phyloP scores from a whole-genome alignment of 345 rosid species.

The Erodium maritimum region DNA sequence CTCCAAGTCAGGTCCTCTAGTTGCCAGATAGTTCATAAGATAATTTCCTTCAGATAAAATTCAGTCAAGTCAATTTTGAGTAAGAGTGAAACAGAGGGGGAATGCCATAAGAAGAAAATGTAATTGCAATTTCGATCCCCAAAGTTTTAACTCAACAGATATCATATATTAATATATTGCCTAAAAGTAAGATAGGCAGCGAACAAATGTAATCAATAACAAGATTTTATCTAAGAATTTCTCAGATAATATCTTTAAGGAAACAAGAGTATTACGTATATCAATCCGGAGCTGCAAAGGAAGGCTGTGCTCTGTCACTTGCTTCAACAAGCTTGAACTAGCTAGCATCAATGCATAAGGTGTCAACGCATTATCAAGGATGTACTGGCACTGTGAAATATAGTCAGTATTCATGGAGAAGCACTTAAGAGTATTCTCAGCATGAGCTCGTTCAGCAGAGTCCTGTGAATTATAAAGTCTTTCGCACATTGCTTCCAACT shows the following conservation, averaged over 20 bases:
- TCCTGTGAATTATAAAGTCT: constrained; percentile 70
- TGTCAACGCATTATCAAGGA: constrained; percentile 74
- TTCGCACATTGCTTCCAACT: constrained; percentile 77
- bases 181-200: neutral
- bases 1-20: constrained; percentile 85
- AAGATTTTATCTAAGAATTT: neutral
- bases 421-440: constrained; percentile 68
- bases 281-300: constrained; percentile 82
- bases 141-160: neutral
- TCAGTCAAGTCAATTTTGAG: neutral
- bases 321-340: constrained; percentile 89
- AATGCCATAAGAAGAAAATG: neutral
- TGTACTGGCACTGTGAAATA: constrained; percentile 78
- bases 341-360: constrained; percentile 96
- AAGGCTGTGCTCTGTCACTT: constrained; percentile 91
- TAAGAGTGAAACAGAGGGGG: neutral
- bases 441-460: constrained; percentile 64
- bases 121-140: neutral
- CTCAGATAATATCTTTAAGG: neutral
- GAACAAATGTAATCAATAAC: neutral
- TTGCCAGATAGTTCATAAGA: constrained; percentile 73
- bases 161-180: neutral
- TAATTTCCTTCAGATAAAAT: constrained; percentile 43
- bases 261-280: constrained; percentile 42
- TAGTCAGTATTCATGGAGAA: constrained; percentile 66